Conservation (phyloP, 805 yeast genomes). For the Diddensiella transvaalensis region DNA sequence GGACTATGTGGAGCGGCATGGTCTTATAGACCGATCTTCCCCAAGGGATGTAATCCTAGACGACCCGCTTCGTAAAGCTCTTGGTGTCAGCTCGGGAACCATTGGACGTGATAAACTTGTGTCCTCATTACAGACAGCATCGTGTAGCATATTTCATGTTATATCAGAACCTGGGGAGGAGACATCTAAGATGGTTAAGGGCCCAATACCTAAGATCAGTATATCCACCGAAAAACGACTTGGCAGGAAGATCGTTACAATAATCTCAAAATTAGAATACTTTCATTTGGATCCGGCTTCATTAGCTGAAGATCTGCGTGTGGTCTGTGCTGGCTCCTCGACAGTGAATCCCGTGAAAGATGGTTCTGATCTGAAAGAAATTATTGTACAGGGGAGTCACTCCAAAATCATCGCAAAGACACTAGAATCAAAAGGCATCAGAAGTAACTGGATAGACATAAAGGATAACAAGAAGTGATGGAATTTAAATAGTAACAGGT, state of each 20-base stretch:
- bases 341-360: conserved; percentile 43
- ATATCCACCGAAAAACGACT: conserved; percentile 71
- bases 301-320: conserved; percentile 65
- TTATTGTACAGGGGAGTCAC: conserved; percentile 91
- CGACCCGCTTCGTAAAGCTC: conserved; percentile 45
- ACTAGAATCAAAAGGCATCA: conserved; percentile 60
- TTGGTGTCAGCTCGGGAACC: conserved; percentile 34
- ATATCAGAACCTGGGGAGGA: conserved; percentile 47
- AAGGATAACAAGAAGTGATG: conserved; percentile 8
- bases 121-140: conserved; percentile 43
- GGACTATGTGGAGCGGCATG: conserved; percentile 51
- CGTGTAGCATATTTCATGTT: conserved; percentile 41
- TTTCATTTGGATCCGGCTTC: conserved; percentile 62
- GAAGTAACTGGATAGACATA: conserved; percentile 51
- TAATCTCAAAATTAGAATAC: conserved; percentile 63
- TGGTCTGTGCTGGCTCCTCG: conserved; percentile 85
- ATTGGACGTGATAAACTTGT: conserved; percentile 37
- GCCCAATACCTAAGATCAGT: conserved; percentile 62
- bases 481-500: not conserved
- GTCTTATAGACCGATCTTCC: conserved; percentile 49
- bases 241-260: conserved; percentile 78
- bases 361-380: conserved; percentile 61
- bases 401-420: conserved; percentile 56
- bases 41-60: conserved; percentile 57
- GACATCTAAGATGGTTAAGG: conserved; percentile 48